These are phyloP conservation scores for Colletotrichum costaricense DNA, from an alignment of 2,329 filamentous ascomycete species.

Conservation along the genomic window DNA sequence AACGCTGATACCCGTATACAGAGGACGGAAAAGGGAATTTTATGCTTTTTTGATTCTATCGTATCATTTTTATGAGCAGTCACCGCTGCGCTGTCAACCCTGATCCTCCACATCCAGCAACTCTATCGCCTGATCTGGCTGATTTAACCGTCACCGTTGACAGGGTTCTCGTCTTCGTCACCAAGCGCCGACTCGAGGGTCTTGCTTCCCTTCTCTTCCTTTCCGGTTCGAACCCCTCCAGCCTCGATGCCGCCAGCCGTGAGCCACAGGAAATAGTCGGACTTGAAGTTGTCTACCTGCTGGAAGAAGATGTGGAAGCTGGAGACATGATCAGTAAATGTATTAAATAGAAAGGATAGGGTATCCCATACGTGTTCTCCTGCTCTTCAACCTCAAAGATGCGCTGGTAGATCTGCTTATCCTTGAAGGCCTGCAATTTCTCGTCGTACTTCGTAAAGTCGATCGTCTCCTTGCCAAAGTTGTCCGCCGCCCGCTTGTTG, in stretches of 20 bases:
- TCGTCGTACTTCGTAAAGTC: constrained; percentile 83
- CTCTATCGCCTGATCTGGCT: too few species aligned
- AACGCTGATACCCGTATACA: constrained; percentile 23
- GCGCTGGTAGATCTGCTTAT: constrained; percentile 88
- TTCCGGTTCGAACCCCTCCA: constrained; percentile 60
- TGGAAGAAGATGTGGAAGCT: constrained; percentile 84
- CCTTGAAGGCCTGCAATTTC: constrained; percentile 89
- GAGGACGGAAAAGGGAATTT: constrained; percentile 11
- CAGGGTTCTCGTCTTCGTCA: constrained; percentile 61
- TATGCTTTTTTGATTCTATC: constrained; percentile 2
- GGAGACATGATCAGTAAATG: constrained; percentile 34
- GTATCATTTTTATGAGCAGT: background rate
- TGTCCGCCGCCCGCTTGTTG: constrained; percentile 77
- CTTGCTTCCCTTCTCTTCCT: constrained; percentile 55
- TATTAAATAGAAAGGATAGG: background rate
- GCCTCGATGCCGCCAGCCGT: constrained; percentile 76
- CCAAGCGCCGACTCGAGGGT: constrained; percentile 41
- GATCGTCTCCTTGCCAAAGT: constrained; percentile 74
- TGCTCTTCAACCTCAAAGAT: constrained; percentile 93
- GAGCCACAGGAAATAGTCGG: constrained; percentile 79
- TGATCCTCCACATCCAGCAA: background rate
- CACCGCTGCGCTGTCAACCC: background rate
- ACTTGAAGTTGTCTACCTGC: constrained; percentile 80
- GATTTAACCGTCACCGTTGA: constrained; percentile 55
- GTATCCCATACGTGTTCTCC: constrained; percentile 79